These are phyloP conservation scores for Talaromyces wortmannii DNA, from an alignment of 495 filamentous ascomycete genomes.

Conservation along the genomic window DNA sequence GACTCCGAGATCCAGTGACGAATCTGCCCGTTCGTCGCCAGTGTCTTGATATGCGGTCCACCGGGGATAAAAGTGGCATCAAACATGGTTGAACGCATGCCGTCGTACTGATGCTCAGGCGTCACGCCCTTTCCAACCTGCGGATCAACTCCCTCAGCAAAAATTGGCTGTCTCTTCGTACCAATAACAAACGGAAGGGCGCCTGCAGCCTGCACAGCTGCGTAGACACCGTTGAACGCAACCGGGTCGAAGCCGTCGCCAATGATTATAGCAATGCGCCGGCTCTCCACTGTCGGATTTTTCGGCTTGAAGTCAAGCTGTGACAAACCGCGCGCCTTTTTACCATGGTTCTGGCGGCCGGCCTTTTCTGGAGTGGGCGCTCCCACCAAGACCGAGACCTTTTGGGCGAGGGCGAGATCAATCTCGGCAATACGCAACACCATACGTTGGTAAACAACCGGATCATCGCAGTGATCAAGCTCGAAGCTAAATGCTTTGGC, in stretches of 20 bases:
- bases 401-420: conserved; percentile 62
- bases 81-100: conserved; percentile 79
- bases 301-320: conserved; percentile 60
- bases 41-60: conserved; percentile 53
- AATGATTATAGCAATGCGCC: conserved; percentile 71
- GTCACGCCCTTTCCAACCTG: conserved; percentile 43
- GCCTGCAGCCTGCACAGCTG: conserved; percentile 49
- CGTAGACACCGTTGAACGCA: conserved; percentile 57
- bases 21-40: conserved; percentile 68
- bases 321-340: conserved; percentile 55
- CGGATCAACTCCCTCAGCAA: conserved; percentile 43
- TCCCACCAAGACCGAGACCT: conserved; percentile 64
- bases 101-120: conserved; percentile 77
- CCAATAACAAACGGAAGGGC: conserved; percentile 72
- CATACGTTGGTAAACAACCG: conserved; percentile 70
- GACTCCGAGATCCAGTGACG: conserved; percentile 81
- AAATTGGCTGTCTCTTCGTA: conserved; percentile 46
- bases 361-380: conserved; percentile 50
- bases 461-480: conserved; percentile 85
- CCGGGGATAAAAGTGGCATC: conserved; percentile 79
- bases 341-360: conserved; percentile 55
- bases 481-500: conserved; percentile 71
- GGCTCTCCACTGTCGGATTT: conserved; percentile 60
- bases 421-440: conserved; percentile 64
- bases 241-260: conserved; percentile 72